Percentiles rank a stretch among this genome's conserved stretches.
Evolutionary conservation across 305 asterid genomes (phyloP).

Genomic region (Rubia tinctorum): DNA sequence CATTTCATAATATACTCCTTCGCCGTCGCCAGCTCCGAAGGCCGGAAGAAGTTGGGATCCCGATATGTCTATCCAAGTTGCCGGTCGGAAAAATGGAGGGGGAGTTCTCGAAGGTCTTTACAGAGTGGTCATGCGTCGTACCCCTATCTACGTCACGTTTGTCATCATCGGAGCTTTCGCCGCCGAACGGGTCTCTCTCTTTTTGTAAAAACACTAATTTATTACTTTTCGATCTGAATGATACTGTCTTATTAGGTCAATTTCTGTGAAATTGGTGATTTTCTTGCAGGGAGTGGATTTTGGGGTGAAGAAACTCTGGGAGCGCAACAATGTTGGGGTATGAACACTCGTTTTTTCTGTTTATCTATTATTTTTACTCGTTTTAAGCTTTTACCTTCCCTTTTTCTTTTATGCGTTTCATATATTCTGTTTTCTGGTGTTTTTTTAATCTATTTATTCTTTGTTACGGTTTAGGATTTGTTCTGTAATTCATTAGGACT

Average conservation of each 20-base stretch:
- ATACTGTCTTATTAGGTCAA: too few relatives aligned
- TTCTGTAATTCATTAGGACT: background rate
- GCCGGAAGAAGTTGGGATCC: background rate
- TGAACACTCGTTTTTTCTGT: background rate
- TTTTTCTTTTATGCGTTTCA: background rate
- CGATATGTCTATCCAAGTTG: constrained; percentile 48
- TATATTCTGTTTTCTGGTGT: background rate
- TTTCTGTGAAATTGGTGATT: background rate
- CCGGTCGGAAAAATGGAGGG: constrained; percentile 55
- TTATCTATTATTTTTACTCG: background rate
- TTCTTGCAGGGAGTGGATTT: constrained; percentile 78
- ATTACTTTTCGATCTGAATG: too few relatives aligned
- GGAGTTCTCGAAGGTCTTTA: constrained; percentile 77
- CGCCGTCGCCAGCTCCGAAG: too few relatives aligned
- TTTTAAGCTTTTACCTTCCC: constrained; percentile 6
- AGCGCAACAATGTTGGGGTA: constrained; percentile 80
- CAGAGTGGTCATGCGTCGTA: constrained; percentile 77
- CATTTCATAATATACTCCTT: too few relatives aligned
- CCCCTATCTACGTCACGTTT: constrained; percentile 82
- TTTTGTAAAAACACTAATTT: too few relatives aligned
- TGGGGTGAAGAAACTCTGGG: constrained; percentile 81
- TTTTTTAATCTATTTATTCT: background rate
- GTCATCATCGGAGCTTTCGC: constrained; percentile 92
- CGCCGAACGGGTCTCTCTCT: constrained; percentile 72
- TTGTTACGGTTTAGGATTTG: too few relatives aligned